Evolutionary conservation across 805 yeast species (phyloP).

Genomic region (Jamesozyma gamospora): DNA sequence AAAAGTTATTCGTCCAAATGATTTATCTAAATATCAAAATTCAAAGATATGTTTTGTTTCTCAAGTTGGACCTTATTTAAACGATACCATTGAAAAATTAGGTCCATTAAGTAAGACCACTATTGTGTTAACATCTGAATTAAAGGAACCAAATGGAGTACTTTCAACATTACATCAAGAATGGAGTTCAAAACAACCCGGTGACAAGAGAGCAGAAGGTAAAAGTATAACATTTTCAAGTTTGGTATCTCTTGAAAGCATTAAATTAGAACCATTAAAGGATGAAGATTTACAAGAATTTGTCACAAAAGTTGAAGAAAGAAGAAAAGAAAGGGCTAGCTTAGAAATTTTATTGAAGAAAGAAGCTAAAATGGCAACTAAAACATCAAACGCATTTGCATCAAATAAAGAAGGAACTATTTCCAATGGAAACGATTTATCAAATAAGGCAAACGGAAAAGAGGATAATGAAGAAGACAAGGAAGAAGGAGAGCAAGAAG

Average conservation of each 20-base stretch:
- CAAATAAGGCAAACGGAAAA: not conserved
- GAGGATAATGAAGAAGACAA: not conserved
- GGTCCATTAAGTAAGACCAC: conserved; percentile 61
- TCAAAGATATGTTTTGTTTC: conserved; percentile 77
- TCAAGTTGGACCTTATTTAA: conserved; percentile 52
- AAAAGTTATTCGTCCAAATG: conserved; percentile 47
- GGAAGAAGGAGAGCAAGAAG: not conserved
- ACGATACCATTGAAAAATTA: conserved; percentile 42
- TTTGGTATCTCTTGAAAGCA: conserved; percentile 26
- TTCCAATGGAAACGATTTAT: not conserved
- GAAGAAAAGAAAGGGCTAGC: conserved; percentile 34
- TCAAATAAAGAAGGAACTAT: not conserved
- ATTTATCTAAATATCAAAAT: conserved; percentile 45
- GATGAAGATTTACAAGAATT: conserved; percentile 44
- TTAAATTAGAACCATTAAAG: conserved; percentile 39
- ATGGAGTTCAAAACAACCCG: conserved; percentile 41
- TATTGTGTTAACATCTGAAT: conserved; percentile 51
- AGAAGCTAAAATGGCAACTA: conserved; percentile 18
- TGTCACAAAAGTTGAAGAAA: conserved; percentile 35
- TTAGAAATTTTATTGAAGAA: conserved; percentile 27
- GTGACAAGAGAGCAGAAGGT: conserved; percentile 47
- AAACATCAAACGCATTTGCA: conserved; percentile 8
- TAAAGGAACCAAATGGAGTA: conserved; percentile 15
- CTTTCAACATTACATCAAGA: conserved; percentile 20
- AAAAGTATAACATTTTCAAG: conserved; percentile 46